Base-by-base conservation (phyloP, 2,329 filamentous ascomycete genomes). In the Nothomitra cinnamomea region DNA sequence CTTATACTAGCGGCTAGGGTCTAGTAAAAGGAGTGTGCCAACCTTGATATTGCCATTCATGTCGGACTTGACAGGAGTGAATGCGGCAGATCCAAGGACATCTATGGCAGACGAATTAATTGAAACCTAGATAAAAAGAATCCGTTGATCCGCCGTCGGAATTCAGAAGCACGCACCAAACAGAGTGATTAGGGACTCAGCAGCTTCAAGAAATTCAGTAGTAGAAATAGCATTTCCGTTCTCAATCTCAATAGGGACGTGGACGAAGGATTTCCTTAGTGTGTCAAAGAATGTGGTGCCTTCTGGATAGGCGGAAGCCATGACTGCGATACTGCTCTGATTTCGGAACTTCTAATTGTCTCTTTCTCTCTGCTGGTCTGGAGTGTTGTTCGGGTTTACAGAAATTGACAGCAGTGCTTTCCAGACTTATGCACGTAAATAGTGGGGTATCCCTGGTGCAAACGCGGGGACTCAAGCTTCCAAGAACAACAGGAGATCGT, bases 11-110 rank as follows among this genome's bases (percentile, higher is more conserved):
- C 42, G 53, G 50, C 41, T 15, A n/a, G 4, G 32, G n/a, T n/a
- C n/a, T 19, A 15, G 15, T 4, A 35, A n/a, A 38, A 40, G 51
- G 51, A 21, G 3, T 42, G 3, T 15, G 22, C 45, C n/a, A n/a
- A 92, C 87, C 78, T 88, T 89, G 72, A 96, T 78, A 71, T 98
- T 98, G 66, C 86, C 86, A 50, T 79, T 68, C 73, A 98, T 85
- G 69, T 98, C 92, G 60, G 71, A 84, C 78, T 95, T 95, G 66
- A 96, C 90, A 24, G 87, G 85, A 53, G 76, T 80, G 71, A 98
- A 96, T 59, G 89, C 88, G 35, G 84, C 78, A 45, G 73, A 76
- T 52, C 77, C 78, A 25, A 82, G 69, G 41, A 80, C 69, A 65
- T 82, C 79, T 78, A 58, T 21, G 21, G 12, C 12, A 25, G n/a